A percentile compares a stretch with the other conserved stretches of the same genome.
phyloP scores from a whole-genome alignment of 2,329 filamentous ascomycete genomes.

The Neonectria hederae region DNA sequence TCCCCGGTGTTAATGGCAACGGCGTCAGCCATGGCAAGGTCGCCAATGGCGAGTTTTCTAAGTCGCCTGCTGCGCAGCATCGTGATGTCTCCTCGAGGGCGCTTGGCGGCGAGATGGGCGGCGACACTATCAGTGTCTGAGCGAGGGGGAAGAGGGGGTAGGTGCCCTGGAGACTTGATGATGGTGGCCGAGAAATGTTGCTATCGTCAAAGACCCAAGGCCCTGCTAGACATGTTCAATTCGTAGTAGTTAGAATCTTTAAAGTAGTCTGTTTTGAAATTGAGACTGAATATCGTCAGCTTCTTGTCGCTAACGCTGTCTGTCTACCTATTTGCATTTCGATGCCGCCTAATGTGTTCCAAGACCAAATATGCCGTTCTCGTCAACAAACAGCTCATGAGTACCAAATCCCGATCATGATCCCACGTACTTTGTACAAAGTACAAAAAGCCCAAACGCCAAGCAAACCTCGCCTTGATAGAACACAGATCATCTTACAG shows the following conservation, averaged over 20 bases:
- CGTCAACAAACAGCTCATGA: neutral
- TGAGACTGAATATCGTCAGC: conserved; percentile 13
- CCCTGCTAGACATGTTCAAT: conserved; percentile 25
- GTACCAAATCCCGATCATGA: neutral
- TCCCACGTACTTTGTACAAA: neutral
- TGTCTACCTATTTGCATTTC: neutral
- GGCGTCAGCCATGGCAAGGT: conserved; percentile 21
- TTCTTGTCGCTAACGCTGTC: neutral
- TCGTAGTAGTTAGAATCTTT: conserved; percentile 3
- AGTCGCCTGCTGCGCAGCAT: conserved; percentile 42
- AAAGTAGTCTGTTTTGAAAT: conserved; percentile 6
- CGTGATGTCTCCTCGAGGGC: conserved; percentile 64
- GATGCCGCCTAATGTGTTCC: neutral
- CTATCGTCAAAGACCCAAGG: conserved; percentile 26
- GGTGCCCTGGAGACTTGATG: conserved; percentile 8
- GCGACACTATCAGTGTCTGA: conserved; percentile 59
- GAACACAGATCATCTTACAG: neutral
- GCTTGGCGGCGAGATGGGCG: conserved; percentile 69
- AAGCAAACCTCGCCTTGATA: neutral
- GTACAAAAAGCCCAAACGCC: conserved; percentile 8
- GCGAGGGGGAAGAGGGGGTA: conserved; percentile 9
- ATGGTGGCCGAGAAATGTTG: conserved; percentile 22
- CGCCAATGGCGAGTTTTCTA: conserved; percentile 34
- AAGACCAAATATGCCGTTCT: neutral
- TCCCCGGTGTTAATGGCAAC: conserved; percentile 29